Percentiles rank a stretch among this genome's conserved stretches.
Evolutionary conservation across 2,329 filamentous ascomycete species (phyloP).

Genomic region (Xylariaceae sp.): DNA sequence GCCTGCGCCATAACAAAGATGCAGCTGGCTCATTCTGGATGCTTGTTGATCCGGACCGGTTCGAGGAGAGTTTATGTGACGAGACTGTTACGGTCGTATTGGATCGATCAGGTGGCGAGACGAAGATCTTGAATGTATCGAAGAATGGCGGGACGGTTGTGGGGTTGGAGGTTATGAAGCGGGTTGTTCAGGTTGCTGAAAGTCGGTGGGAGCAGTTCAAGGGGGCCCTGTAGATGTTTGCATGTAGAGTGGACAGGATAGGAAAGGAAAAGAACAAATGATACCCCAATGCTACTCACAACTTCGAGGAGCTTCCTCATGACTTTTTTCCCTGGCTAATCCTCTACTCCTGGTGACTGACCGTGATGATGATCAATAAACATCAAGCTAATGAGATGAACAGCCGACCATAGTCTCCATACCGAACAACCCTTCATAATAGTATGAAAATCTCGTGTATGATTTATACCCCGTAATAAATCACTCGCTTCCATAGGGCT

Average conservation of each 20-base stretch:
- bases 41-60: constrained; percentile 80
- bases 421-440: too few species aligned
- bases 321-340: too few species aligned
- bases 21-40: constrained; percentile 58
- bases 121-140: constrained; percentile 66
- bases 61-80: constrained; percentile 80
- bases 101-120: constrained; percentile 53
- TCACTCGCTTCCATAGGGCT: too few species aligned
- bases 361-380: too few species aligned
- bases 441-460: too few species aligned
- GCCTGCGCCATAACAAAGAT: constrained; percentile 37
- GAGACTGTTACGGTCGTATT: constrained; percentile 82
- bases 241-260: constrained; percentile 8
- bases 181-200: constrained; percentile 56
- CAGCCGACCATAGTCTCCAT: too few species aligned
- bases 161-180: constrained; percentile 58
- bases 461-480: too few species aligned
- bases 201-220: constrained; percentile 60
- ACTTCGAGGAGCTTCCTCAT: too few species aligned
- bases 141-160: constrained; percentile 77
- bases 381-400: too few species aligned
- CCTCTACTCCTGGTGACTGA: too few species aligned
- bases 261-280: constrained; percentile 11
- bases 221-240: constrained; percentile 15
- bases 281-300: too few species aligned